Conservation (phyloP, 371 early-diverging fungal species). For the Mucor circinelloides region DNA sequence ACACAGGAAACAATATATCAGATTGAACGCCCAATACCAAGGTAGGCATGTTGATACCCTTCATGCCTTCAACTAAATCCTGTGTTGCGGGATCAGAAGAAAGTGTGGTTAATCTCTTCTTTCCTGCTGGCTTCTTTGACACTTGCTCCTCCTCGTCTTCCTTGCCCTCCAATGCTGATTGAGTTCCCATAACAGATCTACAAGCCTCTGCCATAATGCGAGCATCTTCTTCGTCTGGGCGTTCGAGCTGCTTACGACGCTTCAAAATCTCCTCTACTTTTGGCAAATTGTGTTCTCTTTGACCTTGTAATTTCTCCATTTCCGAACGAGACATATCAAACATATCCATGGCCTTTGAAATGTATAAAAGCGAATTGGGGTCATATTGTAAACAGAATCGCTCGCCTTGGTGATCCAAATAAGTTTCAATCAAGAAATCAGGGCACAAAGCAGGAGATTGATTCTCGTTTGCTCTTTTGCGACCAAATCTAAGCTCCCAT, state of each 20-base stretch:
- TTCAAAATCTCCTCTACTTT: conserved; percentile 34
- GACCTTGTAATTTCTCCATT: conserved; percentile 42
- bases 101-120: conserved; percentile 23
- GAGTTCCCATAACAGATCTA: conserved; percentile 26
- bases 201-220: conserved; percentile 32
- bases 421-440: conserved; percentile 94
- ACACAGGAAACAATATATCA: conserved; percentile 92
- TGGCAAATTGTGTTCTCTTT: conserved; percentile 44
- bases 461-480: conserved; percentile 74
- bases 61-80: conserved; percentile 64
- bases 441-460: conserved; percentile 85
- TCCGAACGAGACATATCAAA: conserved; percentile 84
- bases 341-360: conserved; percentile 97
- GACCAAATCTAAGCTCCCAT: conserved; percentile 95
- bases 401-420: conserved; percentile 95
- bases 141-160: not conserved
- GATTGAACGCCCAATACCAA: conserved; percentile 93
- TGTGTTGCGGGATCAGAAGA: conserved; percentile 53
- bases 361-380: conserved; percentile 90
- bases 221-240: conserved; percentile 1
- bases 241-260: conserved; percentile 6
- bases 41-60: conserved; percentile 69
- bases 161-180: conserved; percentile 42
- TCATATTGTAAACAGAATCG: conserved; percentile 92
- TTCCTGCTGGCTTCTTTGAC: not conserved